A percentile compares a stretch with the other conserved stretches of the same genome.
Evolutionary conservation across 495 filamentous ascomycete genomes (phyloP).

Genomic region (Penicillium bialowiezense): DNA sequence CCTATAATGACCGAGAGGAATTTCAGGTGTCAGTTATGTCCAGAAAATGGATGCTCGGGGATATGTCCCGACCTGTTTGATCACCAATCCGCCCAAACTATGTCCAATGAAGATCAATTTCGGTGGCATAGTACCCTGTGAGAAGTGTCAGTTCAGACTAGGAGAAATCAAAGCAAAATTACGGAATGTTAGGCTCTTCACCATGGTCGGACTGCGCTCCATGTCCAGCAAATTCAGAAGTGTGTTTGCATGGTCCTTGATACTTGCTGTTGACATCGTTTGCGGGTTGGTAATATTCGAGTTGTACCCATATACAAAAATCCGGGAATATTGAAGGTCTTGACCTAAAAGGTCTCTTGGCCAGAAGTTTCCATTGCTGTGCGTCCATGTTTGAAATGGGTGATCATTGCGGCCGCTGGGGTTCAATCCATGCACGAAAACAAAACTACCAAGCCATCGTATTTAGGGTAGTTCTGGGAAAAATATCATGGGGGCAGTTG

Average conservation of each 20-base stretch:
- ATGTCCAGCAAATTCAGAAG: slow-evolving; percentile 35
- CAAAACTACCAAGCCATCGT: slow-evolving; percentile 18
- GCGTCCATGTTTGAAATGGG: slow-evolving; percentile 40
- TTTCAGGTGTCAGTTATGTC: not conserved
- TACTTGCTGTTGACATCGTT: slow-evolving; percentile 36
- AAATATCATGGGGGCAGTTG: not conserved
- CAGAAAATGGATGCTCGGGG: not conserved
- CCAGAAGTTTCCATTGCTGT: slow-evolving; percentile 39
- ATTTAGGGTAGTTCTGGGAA: too few species aligned
- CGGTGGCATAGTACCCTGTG: slow-evolving; percentile 19
- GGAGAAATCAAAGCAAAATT: not conserved
- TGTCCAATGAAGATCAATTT: slow-evolving; percentile 47
- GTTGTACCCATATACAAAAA: slow-evolving; percentile 46
- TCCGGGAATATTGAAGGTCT: slow-evolving; percentile 37
- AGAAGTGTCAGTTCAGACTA: not conserved
- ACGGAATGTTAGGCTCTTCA: not conserved
- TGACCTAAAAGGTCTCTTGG: slow-evolving; percentile 37
- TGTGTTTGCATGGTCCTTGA: slow-evolving; percentile 40
- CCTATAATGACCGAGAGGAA: slow-evolving; percentile 19
- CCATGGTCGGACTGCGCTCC: slow-evolving; percentile 29
- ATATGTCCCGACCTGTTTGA: slow-evolving; percentile 37
- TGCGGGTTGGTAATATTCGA: slow-evolving; percentile 37
- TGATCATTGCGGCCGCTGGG: slow-evolving; percentile 37
- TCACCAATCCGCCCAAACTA: slow-evolving; percentile 44
- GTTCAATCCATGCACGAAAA: slow-evolving; percentile 41